Base-by-base conservation (phyloP, 2,329 filamentous ascomycete genomes). In the Colletotrichum graminicola region DNA sequence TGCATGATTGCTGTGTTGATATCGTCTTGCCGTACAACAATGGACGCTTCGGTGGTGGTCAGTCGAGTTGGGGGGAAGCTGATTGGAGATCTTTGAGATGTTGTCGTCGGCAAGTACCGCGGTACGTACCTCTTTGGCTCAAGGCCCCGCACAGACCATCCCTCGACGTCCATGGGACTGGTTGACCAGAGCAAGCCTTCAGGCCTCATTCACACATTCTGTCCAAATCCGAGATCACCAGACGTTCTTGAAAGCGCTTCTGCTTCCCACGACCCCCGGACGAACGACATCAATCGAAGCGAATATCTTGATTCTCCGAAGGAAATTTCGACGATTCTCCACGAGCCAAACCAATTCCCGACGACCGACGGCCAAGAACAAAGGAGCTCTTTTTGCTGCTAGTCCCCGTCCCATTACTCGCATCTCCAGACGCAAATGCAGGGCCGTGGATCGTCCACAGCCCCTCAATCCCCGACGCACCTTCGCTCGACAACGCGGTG, bases 1-100 rank as follows among this genome's bases (percentile, higher is more conserved):
- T 77, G 76, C 78, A 79, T 79, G 64, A 70, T 78, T 75, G 67
- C 66, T 75, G 54, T 67, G 75, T 74, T 67, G 23, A 52, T 70
- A 49, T 73, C 70, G 62, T 66, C 54, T 69, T 69, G 72, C 57
- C 60, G 62, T 65, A 54, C 62, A 62, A 68, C 57, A 65, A 71
- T 54, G 61, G 56, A 63, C 64, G 43, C n/a, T 59, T 63, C 39
- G 32, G 39, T 67, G 60, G 66, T 73, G 70, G 62, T 70, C 59
- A 70, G 47, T 67, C 36, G 63, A 64, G 63, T 72, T 72, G 67
- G 63, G 47, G 60, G 59, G 67, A 73, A 73, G 69, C 75, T 74
- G 62, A 74, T 60, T 70, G 60, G 64, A 65, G 52, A 64, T 69
- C 54, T 62, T 41, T 71, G 61, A 62, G 63, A 62, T 62, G 71